Base-by-base conservation (phyloP, 352 stramenopile species). In the Elongisporangium anandrum region DNA sequence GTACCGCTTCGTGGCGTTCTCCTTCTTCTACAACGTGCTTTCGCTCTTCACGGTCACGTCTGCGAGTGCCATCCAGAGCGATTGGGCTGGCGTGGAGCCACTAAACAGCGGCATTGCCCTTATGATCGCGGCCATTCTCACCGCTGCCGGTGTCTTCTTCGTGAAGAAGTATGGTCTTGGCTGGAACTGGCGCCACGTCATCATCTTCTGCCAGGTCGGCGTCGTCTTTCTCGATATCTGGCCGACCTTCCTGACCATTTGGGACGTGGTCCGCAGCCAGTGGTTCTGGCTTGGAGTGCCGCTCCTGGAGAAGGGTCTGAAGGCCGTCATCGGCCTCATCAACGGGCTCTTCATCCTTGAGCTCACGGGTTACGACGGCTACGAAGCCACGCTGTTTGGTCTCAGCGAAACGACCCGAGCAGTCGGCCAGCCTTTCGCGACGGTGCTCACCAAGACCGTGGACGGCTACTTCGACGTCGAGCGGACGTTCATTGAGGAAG, bases 401-500 rank as follows among this genome's bases (percentile, higher is more conserved):
- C 61, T 87, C 10, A 62, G 61, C 0, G 57, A 64, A 16, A 79
- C 69, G 1, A 66, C 61, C 12, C 52, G 60, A 56, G 60, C 66
- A 17, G 49, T 83, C 8, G 65, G 54, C 10, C 66, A 56, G 13
- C 75, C 75, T 9, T 83, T 87, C 48, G 65, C 63, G 10, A 69
- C 68, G 8, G 65, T 80, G 39, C 63, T 85, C 17, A 77, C 63
- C 61, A 87, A 87, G 68, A 77, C 56, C 0, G 59, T 87, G 8
- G 65, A 86, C 48, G 66, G 60, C 0, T 75, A 79, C 63, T 77
- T 82, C 23, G 56, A 81, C 56, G 69, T 83, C 20, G 60, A 70
- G 59, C 66, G 60, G 26, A 74, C 61, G 12, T 72, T 63, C 49
- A 72, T 77, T 51, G 54, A 50, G 34, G 56, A 69, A 26, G 69